Base-by-base conservation (phyloP, 2,329 filamentous ascomycete species). In the Coniochaeta hoffmannii region DNA sequence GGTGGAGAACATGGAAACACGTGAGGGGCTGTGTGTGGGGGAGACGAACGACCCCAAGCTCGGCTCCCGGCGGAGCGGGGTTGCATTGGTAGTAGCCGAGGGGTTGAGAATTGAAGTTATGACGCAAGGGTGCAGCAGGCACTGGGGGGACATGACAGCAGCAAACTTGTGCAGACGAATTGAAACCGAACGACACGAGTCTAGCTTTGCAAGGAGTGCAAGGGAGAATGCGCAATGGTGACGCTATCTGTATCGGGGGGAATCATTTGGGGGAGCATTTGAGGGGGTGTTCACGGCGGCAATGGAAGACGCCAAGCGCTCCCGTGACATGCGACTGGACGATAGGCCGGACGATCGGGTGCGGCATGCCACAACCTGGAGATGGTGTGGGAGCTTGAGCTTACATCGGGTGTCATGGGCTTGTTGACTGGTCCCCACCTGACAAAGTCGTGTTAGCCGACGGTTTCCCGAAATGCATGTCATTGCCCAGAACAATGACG, bases 341-440 rank as follows among this genome's bases (percentile, higher is more conserved):
- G 22, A 46, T 46, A 26, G 19, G 36, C 36, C 36, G 36, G 36
- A 24, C 36, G 10, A 41, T 41, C 36, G 36, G 36, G 24, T 46
- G 41, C 24, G 15, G 19, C n/a, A 15, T 12, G 49, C 26, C 19
- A 26, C 10, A 32, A 49, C 22, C n/a, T 56, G 54, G 17, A 11
- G 15, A 53, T 51, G 24, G 49, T 51, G 49, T 31, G 26, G 26
- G 32, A 50, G 77, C 89, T 85, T 87, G 32, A 50, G 77, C 89
- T 85, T 87, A 97, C 94, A 74, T 97, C 92, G 66, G 91, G 84
- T 64, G 85, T 87, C 94, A 99, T 99, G 70, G 93, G 89, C 85
- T 97, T 97, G 83, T 99, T 99, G 65, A 99, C 94, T 56, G 94
- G 93, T 68, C 94, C 94, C 94, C 94, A 97, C 76, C 77, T 79